Evolutionary conservation across 2,329 filamentous ascomycete genomes (phyloP).

Genomic region (Paraphoma sp.): DNA sequence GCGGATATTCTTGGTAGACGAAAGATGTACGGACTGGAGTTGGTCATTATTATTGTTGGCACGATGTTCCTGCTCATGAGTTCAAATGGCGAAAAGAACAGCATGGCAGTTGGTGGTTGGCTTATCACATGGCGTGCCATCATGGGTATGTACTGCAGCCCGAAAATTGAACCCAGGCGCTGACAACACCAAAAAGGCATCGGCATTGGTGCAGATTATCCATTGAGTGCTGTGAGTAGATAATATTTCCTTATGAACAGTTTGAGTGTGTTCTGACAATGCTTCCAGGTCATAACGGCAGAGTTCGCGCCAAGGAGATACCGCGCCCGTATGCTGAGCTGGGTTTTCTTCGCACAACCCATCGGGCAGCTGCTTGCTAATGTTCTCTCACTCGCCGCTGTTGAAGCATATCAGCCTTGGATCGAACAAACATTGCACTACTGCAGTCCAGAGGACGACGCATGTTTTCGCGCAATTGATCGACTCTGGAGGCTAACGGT

Average conservation of each 20-base stretch:
- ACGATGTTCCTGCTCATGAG: constrained; percentile 49
- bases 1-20: constrained; percentile 48
- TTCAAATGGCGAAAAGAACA: constrained; percentile 42
- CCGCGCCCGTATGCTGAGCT: constrained; percentile 50
- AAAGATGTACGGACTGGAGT: constrained; percentile 50
- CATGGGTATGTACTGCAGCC: constrained; percentile 38
- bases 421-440: constrained; percentile 23
- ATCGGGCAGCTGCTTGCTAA: constrained; percentile 47
- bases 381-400: constrained; percentile 36
- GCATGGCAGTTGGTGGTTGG: constrained; percentile 49
- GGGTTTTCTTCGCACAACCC: constrained; percentile 53
- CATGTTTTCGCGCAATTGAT: constrained; percentile 44
- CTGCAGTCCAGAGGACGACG: constrained; percentile 23
- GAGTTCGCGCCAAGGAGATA: constrained; percentile 49
- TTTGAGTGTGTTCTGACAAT: neutral
- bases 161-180: neutral
- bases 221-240: constrained; percentile 39
- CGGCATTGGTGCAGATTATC: constrained; percentile 49
- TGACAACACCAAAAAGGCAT: constrained; percentile 19
- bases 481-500: constrained; percentile 50
- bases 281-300: constrained; percentile 37
- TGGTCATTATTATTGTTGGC: constrained; percentile 50
- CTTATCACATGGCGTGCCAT: constrained; percentile 49
- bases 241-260: too few species aligned
- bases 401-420: constrained; percentile 32